Conservation (phyloP, 1,139 yeast species). For the Geotrichum restrictum region DNA sequence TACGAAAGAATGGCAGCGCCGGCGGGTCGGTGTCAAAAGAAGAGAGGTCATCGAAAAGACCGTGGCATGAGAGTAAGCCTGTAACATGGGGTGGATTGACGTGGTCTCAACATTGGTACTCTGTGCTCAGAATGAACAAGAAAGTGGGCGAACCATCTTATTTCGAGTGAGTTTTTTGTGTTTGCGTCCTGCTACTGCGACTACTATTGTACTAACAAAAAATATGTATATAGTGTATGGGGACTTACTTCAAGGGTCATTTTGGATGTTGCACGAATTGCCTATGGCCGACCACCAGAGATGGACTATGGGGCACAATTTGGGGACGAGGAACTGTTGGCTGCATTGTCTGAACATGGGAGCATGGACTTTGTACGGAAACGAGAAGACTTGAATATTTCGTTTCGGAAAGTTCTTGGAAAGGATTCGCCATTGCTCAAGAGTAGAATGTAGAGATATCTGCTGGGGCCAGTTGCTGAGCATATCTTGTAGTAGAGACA, state of each 20-base stretch:
- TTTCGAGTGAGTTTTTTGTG: constrained; percentile 46
- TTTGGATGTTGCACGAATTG: constrained; percentile 67
- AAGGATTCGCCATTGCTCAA: constrained; percentile 29
- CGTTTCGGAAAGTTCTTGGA: constrained; percentile 31
- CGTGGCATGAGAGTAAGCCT: constrained; percentile 37
- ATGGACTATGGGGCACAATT: constrained; percentile 31
- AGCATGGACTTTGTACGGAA: constrained; percentile 27
- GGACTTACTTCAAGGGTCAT: constrained; percentile 85
- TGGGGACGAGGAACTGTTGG: constrained; percentile 35
- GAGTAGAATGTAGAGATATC: constrained; percentile 22
- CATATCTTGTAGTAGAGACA: too few relatives aligned
- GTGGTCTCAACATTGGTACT: constrained; percentile 34
- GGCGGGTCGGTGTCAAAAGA: too few relatives aligned
- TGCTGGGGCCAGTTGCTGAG: background rate
- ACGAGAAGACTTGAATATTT: constrained; percentile 26
- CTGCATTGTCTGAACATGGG: constrained; percentile 29
- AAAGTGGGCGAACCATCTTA: constrained; percentile 52
- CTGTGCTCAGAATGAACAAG: constrained; percentile 44
- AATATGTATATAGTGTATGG: constrained; percentile 60
- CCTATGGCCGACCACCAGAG: constrained; percentile 44
- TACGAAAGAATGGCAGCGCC: constrained; percentile 21
- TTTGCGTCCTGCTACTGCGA: constrained; percentile 55
- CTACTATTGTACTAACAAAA: too few relatives aligned
- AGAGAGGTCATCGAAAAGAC: too few relatives aligned
- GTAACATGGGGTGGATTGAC: constrained; percentile 39